These are phyloP conservation scores for Vigna trinervia DNA, from an alignment of 306 rosid species.

Conservation along the genomic window DNA sequence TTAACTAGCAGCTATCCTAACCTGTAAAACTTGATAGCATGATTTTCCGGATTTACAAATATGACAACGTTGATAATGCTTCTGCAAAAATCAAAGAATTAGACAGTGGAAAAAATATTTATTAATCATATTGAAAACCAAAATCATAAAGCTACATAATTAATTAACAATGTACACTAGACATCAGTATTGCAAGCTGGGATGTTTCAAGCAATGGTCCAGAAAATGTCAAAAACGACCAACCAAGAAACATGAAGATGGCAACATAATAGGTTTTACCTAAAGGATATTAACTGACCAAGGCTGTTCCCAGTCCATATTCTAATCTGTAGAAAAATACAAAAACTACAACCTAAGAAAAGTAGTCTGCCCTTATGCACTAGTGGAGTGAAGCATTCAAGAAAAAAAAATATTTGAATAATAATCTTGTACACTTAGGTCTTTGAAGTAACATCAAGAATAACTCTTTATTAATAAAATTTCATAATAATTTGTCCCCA, in stretches of 20 bases:
- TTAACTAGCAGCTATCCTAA: constrained; percentile 54
- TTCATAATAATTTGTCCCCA: constrained; percentile 21
- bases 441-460: constrained; percentile 39
- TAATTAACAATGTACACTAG: constrained; percentile 29
- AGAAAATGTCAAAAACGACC: neutral
- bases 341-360: constrained; percentile 32
- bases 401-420: neutral
- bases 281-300: constrained; percentile 22
- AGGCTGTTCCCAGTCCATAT: constrained; percentile 33
- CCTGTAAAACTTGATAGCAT: constrained; percentile 90
- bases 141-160: constrained; percentile 10
- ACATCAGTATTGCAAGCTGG: constrained; percentile 22
- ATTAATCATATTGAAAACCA: constrained; percentile 24
- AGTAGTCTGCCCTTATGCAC: constrained; percentile 9
- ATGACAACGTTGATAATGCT: constrained; percentile 78
- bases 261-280: neutral
- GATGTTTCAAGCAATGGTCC: constrained; percentile 29
- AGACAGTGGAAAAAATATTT: constrained; percentile 36
- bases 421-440: neutral
- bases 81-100: constrained; percentile 64
- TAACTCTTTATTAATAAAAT: constrained; percentile 28
- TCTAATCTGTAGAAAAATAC: constrained; percentile 25
- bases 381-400: constrained; percentile 31
- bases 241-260: constrained; percentile 11
- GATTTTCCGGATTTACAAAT: constrained; percentile 78